phyloP scores from a whole-genome alignment of 1,284 basidiomycete species.

The Trichosporon coremiiforme region DNA sequence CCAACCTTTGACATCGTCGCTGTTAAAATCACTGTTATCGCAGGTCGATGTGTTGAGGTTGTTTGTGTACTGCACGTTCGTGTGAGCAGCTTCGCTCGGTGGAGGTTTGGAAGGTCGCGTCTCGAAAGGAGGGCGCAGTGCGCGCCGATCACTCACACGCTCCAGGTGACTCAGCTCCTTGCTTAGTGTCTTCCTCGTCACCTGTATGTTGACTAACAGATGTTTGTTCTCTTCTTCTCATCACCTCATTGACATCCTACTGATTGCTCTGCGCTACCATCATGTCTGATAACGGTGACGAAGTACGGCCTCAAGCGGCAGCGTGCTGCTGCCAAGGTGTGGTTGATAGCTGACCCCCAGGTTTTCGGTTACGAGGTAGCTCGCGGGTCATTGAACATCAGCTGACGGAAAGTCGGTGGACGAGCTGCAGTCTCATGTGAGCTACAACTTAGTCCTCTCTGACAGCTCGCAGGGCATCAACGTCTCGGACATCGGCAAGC shows the following conservation, averaged over 20 bases:
- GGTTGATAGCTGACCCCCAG: slow-evolving; percentile 11
- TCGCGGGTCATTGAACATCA: accelerated
- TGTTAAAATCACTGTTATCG: not conserved
- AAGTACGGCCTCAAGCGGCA: slow-evolving; percentile 29
- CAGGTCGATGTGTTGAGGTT: not conserved
- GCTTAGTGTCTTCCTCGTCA: not conserved
- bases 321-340: not conserved
- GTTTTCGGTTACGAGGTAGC: slow-evolving; percentile 35
- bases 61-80: not conserved
- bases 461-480: slow-evolving; percentile 75
- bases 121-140: slow-evolving; percentile 1
- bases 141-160: slow-evolving; percentile 4
- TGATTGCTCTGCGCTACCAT: not conserved
- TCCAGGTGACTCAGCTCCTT: not conserved
- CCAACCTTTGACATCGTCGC: too few relatives aligned
- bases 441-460: slow-evolving; percentile 34
- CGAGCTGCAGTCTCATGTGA: slow-evolving; percentile 82
- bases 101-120: not conserved
- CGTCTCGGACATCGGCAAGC: slow-evolving; percentile 87
- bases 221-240: slow-evolving; percentile 8
- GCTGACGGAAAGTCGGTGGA: slow-evolving; percentile 67
- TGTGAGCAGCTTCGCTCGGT: not conserved
- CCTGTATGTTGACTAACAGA: not conserved
- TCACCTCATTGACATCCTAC: slow-evolving; percentile 7
- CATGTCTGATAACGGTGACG: slow-evolving; percentile 46